Evolutionary conservation across 108 stramenopile genomes (phyloP).

Genomic region (Cyclostephanos tholiformis): DNA sequence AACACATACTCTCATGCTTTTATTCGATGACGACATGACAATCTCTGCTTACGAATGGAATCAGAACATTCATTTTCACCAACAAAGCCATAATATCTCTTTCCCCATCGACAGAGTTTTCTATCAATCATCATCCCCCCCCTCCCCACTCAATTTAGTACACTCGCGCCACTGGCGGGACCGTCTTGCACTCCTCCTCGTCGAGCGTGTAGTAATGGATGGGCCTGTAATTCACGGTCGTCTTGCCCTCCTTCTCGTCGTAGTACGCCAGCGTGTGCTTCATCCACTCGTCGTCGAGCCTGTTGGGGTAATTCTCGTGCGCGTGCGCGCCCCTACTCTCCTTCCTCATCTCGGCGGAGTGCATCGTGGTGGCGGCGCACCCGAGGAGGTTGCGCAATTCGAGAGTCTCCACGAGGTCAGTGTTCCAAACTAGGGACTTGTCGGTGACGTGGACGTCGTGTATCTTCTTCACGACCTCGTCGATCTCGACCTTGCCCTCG

Average conservation of each 20-base stretch:
- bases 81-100: no score
- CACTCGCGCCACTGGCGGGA: constrained; percentile 96
- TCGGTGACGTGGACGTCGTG: constrained; percentile 90
- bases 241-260: constrained; percentile 89
- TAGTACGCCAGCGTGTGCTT: constrained; percentile 96
- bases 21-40: no score
- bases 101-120: no score
- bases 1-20: no score
- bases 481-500: constrained; percentile 89
- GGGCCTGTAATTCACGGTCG: constrained; percentile 90
- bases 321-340: constrained; percentile 98
- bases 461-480: constrained; percentile 87
- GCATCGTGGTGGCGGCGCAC: constrained; percentile 97
- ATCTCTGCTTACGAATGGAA: no score
- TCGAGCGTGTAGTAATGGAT: constrained; percentile 95
- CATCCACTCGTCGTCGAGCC: constrained; percentile 98
- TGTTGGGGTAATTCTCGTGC: constrained; percentile 94
- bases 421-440: constrained; percentile 98
- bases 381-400: constrained; percentile 91
- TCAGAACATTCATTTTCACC: no score
- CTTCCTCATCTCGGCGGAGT: constrained; percentile 95
- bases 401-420: constrained; percentile 97
- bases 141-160: constrained; percentile 66
- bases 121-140: no score
- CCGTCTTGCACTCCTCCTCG: constrained; percentile 90